phyloP scores from a whole-genome alignment of 331 rosid genomes.

The Pyrus hybrid region DNA sequence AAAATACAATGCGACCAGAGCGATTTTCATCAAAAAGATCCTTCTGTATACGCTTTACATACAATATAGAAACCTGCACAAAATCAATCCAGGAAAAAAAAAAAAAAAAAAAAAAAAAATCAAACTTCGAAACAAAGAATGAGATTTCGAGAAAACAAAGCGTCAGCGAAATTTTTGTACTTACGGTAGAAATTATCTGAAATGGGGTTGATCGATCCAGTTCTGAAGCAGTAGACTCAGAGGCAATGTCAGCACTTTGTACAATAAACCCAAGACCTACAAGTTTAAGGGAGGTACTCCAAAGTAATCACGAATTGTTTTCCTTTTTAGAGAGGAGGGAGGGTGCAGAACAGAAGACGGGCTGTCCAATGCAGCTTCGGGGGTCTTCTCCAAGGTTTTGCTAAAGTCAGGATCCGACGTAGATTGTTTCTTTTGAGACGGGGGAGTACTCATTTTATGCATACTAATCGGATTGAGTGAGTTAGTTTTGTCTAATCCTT shows the following conservation, averaged over 20 bases:
- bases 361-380: conserved; percentile 66
- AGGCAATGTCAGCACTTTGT: neutral
- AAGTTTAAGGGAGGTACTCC: conserved; percentile 30
- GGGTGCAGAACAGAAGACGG: conserved; percentile 92
- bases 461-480: conserved; percentile 28
- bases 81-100: too few species aligned
- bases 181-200: too few species aligned
- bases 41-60: too few species aligned
- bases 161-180: too few species aligned
- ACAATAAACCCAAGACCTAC: conserved; percentile 1
- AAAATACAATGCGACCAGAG: too few species aligned
- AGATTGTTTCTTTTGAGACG: conserved; percentile 33
- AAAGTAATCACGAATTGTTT: conserved; percentile 88
- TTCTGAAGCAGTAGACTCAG: too few species aligned
- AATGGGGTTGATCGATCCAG: too few species aligned
- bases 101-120: too few species aligned
- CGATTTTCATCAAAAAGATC: too few species aligned
- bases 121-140: too few species aligned
- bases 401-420: conserved; percentile 21
- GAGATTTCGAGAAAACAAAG: too few species aligned
- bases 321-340: conserved; percentile 69
- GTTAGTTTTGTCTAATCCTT: conserved; percentile 1
- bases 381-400: conserved; percentile 50
- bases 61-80: too few species aligned
- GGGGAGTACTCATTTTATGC: conserved; percentile 47